These are phyloP conservation scores for barley (Hordeum vulgare) DNA, from an alignment of 176 grass and related monocot genomes.

Conservation along the genomic window MorexV3_pseudomolecules_assembly NC_058522.1:330682069-330682568, in stretches of 20 bases:
- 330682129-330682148: not conserved
- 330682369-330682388: constrained; percentile 26
- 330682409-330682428: not conserved
- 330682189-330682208: not conserved
- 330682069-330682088: not conserved
- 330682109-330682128: constrained; percentile 1
- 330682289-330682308: constrained; percentile 14
- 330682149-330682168: not conserved
- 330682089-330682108: not conserved
- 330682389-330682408: not conserved
- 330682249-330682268: not conserved
- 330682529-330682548: not conserved
- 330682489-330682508: not conserved
- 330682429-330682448: not conserved
- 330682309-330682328: not conserved
- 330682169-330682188: constrained; percentile 4
- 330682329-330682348: not conserved
- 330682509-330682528: not conserved
- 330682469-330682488: not conserved
- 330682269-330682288: not conserved
- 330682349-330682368: not conserved
- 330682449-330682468: not conserved
- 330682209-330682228: constrained; percentile 26
- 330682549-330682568: not conserved
- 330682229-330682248: not conserved